phyloP scores from a whole-genome alignment of 768 basidiomycete species.

The Podaxis carcinomalis region DNA sequence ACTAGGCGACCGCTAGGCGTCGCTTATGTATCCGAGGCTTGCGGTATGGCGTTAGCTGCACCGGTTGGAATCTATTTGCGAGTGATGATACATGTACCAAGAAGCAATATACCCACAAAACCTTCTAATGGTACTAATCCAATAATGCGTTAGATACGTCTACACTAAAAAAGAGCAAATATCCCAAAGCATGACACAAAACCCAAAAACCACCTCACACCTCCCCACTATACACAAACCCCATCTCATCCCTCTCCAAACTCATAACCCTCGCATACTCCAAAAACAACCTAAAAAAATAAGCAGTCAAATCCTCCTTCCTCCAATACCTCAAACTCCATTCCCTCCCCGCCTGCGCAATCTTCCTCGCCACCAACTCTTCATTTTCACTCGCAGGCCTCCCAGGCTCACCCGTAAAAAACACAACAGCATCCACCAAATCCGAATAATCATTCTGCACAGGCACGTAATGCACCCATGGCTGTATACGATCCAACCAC shows the following conservation, averaged over 20 bases:
- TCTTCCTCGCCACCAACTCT: constrained; percentile 48
- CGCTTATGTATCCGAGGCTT: no score
- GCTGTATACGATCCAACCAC: constrained; percentile 50
- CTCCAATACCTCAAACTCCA: constrained; percentile 62
- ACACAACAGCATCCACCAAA: constrained; percentile 65
- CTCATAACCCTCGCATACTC: constrained; percentile 14
- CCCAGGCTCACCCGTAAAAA: constrained; percentile 48
- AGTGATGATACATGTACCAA: no score
- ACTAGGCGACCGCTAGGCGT: no score
- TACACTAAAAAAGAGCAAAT: no score
- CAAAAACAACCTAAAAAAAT: constrained; percentile 45
- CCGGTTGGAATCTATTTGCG: no score
- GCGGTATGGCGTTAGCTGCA: no score
- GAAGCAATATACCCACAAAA: no score
- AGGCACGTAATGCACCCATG: constrained; percentile 75
- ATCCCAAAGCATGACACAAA: not conserved
- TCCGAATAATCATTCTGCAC: constrained; percentile 62
- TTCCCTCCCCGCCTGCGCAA: constrained; percentile 50
- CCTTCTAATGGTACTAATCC: no score
- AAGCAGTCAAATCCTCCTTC: constrained; percentile 53
- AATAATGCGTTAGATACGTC: no score
- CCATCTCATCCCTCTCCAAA: constrained; percentile 10
- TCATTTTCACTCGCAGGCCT: constrained; percentile 45
- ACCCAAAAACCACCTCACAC: not conserved
- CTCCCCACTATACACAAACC: constrained; percentile 6